Conservation (phyloP, 1,284 basidiomycete species). For the Malassezia equina region DNA sequence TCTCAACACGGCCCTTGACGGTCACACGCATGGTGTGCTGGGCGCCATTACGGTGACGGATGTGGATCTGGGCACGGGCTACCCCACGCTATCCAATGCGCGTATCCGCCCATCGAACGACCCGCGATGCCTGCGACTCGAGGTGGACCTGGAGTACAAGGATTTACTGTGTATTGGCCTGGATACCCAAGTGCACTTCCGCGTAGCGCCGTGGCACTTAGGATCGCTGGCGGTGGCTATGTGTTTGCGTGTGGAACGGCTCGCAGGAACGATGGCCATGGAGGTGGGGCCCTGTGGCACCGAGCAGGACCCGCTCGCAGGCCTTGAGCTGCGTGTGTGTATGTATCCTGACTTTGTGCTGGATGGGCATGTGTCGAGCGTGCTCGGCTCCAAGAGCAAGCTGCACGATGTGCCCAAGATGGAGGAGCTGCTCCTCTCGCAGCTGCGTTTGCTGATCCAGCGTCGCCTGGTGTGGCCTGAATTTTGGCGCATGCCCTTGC, state of each 20-base stretch:
- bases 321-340: slow-evolving; percentile 51
- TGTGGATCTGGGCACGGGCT: slow-evolving; percentile 53
- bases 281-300: background rate
- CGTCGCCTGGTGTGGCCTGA: slow-evolving; percentile 53
- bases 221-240: slow-evolving; percentile 55
- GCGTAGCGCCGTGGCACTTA: slow-evolving; percentile 55
- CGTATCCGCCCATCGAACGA: slow-evolving; percentile 54
- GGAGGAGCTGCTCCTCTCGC: slow-evolving; percentile 54
- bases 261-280: slow-evolving; percentile 51
- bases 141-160: slow-evolving; percentile 55
- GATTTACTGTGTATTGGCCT: slow-evolving; percentile 53
- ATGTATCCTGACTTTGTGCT: slow-evolving; percentile 56
- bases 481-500: slow-evolving; percentile 50
- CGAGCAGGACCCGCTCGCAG: slow-evolving; percentile 4
- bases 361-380: slow-evolving; percentile 52
- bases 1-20: slow-evolving; percentile 24
- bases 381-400: slow-evolving; percentile 55
- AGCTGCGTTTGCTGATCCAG: slow-evolving; percentile 52
- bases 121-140: slow-evolving; percentile 52
- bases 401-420: slow-evolving; percentile 57
- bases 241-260: slow-evolving; percentile 53
- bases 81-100: slow-evolving; percentile 53
- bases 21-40: slow-evolving; percentile 8
- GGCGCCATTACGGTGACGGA: slow-evolving; percentile 54
- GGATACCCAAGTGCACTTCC: slow-evolving; percentile 54